Percentiles rank a stretch among this genome's conserved stretches.
Evolutionary conservation across 495 filamentous ascomycete genomes (phyloP).

Genomic region (Penicillium desertorum): DNA sequence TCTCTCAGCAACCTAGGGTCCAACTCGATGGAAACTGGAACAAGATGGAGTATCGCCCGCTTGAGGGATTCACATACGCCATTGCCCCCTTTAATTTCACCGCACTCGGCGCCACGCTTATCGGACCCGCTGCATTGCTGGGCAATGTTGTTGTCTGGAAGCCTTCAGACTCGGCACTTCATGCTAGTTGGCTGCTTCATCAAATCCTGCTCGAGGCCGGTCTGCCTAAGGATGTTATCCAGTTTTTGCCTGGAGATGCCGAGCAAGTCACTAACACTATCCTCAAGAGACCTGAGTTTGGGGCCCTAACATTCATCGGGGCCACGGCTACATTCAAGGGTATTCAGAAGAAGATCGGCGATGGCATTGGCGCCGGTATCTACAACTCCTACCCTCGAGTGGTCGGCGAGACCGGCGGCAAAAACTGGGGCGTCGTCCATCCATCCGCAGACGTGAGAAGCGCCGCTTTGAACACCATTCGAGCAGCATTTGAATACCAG

Average conservation of each 20-base stretch:
- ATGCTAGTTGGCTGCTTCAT: conserved; percentile 72
- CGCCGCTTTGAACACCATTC: conserved; percentile 73
- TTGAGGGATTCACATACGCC: conserved; percentile 65
- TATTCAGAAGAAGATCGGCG: conserved; percentile 69
- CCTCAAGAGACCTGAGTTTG: conserved; percentile 66
- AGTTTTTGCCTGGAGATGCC: conserved; percentile 78
- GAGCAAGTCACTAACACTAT: conserved; percentile 68
- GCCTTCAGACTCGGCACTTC: conserved; percentile 73
- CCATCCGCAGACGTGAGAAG: conserved; percentile 69
- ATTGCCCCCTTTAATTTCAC: conserved; percentile 58
- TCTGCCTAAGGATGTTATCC: conserved; percentile 73
- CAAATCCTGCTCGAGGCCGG: conserved; percentile 80
- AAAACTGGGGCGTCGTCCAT: conserved; percentile 85
- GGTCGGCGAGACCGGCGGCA: conserved; percentile 83
- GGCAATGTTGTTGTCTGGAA: conserved; percentile 90
- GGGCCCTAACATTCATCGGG: conserved; percentile 77
- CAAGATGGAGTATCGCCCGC: conserved; percentile 69
- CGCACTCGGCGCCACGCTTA: conserved; percentile 78
- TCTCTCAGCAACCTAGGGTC: conserved; percentile 67
- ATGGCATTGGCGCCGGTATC: conserved; percentile 61
- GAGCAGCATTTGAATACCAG: conserved; percentile 84
- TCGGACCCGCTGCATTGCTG: conserved; percentile 70
- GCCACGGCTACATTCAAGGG: conserved; percentile 73
- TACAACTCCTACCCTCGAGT: conserved; percentile 76
- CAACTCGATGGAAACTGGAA: conserved; percentile 63